Percentiles rank a stretch among this genome's conserved stretches.
Conservation (phyloP, 192 early-diverging fungal species). For the Rhizophagus sp. region DNA sequence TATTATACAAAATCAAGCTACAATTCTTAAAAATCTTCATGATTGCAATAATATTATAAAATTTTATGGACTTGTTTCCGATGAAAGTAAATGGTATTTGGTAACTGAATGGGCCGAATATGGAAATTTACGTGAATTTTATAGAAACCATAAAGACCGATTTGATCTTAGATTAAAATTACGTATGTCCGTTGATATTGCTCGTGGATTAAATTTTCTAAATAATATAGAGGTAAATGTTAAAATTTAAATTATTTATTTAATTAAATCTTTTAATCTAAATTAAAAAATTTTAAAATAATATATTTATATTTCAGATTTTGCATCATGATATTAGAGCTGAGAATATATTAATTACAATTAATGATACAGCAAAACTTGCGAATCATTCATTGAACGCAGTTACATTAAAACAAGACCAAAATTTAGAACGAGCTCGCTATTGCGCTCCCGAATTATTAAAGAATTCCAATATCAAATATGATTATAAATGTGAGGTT, state of each 20-base stretch:
- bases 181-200: slow-evolving; percentile 12
- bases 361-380: no score
- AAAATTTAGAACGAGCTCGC: no score
- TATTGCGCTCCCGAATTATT: no score
- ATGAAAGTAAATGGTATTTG: neutral
- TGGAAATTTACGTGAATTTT: slow-evolving; percentile 2
- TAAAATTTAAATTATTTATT: no score
- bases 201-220: slow-evolving; percentile 19
- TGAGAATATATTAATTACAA: neutral
- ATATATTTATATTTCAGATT: no score
- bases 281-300: no score
- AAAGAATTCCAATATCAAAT: no score
- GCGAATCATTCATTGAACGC: no score
- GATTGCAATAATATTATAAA: slow-evolving; percentile 2
- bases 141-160: neutral
- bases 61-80: slow-evolving; percentile 2
- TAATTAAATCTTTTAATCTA: no score
- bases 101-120: slow-evolving; percentile 30
- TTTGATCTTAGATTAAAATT: neutral
- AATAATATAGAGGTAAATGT: no score
- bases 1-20: neutral
- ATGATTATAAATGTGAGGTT: no score
- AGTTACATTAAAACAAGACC: no score
- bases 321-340: slow-evolving; percentile 15
- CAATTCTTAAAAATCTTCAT: slow-evolving; percentile 11